Evolutionary conservation across 805 yeast genomes (phyloP).

Genomic region (Metschnikowia gelsemii): DNA sequence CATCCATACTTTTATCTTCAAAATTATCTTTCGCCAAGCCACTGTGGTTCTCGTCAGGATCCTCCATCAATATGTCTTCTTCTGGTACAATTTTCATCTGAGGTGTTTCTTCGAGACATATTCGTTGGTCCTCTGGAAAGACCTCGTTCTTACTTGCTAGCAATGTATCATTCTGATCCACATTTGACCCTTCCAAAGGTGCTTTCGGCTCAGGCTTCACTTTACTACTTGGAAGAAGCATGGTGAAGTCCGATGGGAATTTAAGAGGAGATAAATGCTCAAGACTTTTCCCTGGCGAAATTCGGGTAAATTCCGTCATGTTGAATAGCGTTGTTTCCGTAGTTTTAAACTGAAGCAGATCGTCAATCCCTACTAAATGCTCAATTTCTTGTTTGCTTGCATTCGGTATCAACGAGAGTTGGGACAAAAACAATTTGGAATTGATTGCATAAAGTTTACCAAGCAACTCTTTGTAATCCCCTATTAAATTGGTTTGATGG

Average conservation of each 20-base stretch:
- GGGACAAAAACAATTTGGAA: slow-evolving; percentile 27
- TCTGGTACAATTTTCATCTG: slow-evolving; percentile 6
- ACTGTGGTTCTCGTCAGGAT: background rate
- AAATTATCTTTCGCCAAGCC: background rate
- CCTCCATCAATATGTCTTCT: slow-evolving; percentile 10
- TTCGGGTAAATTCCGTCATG: slow-evolving; percentile 32
- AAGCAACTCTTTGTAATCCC: slow-evolving; percentile 26
- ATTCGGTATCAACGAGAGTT: slow-evolving; percentile 24
- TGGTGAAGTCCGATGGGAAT: slow-evolving; percentile 33
- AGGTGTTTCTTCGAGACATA: slow-evolving; percentile 6
- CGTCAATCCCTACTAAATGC: slow-evolving; percentile 33
- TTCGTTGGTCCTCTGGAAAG: slow-evolving; percentile 1
- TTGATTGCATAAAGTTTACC: slow-evolving; percentile 31
- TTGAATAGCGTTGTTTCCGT: slow-evolving; percentile 17
- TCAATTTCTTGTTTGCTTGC: slow-evolving; percentile 35
- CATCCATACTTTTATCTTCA: slow-evolving; percentile 3
- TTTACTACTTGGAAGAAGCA: slow-evolving; percentile 27
- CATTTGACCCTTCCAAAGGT: background rate
- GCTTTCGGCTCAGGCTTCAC: slow-evolving; percentile 2
- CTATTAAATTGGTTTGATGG: slow-evolving; percentile 29
- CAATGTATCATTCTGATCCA: background rate
- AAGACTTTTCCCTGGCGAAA: slow-evolving; percentile 21
- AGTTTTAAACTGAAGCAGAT: slow-evolving; percentile 15
- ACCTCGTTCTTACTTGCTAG: background rate
- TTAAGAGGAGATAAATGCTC: slow-evolving; percentile 31